Evolutionary conservation across 352 stramenopile genomes (phyloP).

Genomic region (Phytophthora pini): DNA sequence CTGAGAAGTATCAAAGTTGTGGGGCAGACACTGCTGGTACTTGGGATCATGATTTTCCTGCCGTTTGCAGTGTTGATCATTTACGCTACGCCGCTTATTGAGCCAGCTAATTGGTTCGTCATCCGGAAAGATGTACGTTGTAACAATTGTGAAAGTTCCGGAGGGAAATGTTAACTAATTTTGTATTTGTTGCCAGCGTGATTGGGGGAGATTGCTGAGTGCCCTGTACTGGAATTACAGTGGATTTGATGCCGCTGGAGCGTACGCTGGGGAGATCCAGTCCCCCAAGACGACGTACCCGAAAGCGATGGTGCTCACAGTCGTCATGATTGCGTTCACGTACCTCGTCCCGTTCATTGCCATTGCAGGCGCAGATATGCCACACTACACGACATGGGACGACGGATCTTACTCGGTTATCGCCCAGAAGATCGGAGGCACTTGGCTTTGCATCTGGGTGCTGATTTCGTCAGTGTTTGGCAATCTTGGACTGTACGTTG

Average conservation of each 20-base stretch:
- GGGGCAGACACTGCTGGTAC: slow-evolving; percentile 62
- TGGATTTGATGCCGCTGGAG: slow-evolving; percentile 76
- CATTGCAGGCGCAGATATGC: slow-evolving; percentile 71
- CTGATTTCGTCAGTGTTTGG: slow-evolving; percentile 79
- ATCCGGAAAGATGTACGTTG: slow-evolving; percentile 58
- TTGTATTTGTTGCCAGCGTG: slow-evolving; percentile 36
- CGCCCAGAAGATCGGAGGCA: slow-evolving; percentile 63
- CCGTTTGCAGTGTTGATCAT: slow-evolving; percentile 67
- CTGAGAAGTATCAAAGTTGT: slow-evolving; percentile 77
- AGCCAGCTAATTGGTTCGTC: slow-evolving; percentile 72
- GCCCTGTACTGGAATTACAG: slow-evolving; percentile 88
- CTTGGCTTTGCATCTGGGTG: slow-evolving; percentile 80
- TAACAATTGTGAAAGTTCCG: not conserved
- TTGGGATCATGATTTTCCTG: slow-evolving; percentile 74
- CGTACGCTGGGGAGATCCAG: slow-evolving; percentile 78
- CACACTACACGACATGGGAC: slow-evolving; percentile 76
- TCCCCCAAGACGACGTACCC: slow-evolving; percentile 78
- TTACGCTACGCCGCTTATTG: slow-evolving; percentile 61
- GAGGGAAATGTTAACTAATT: not conserved
- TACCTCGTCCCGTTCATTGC: slow-evolving; percentile 79
- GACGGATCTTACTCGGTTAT: slow-evolving; percentile 83
- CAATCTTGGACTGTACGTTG: slow-evolving; percentile 83
- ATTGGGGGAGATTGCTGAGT: slow-evolving; percentile 72
- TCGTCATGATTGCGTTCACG: slow-evolving; percentile 80
- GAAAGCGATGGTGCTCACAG: slow-evolving; percentile 76